Base-by-base conservation (phyloP, 176 grass and related monocot species). In the Oropetium thomaeum region DNA sequence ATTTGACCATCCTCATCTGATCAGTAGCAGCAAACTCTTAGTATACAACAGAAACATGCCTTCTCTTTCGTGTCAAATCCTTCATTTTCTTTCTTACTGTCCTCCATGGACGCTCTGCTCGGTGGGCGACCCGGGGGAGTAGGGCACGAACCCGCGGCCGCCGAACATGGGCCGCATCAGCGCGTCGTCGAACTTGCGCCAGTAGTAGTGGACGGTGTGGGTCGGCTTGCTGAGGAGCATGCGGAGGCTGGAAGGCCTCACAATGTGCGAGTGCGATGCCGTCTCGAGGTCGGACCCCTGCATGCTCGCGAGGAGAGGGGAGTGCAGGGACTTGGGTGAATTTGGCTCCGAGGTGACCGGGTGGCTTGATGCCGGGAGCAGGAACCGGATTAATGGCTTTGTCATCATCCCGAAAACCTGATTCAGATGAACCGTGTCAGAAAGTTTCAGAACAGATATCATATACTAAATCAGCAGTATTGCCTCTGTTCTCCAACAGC, bases 401-500 rank as follows among this genome's bases (percentile, higher is more conserved):
- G 96, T 99, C 96, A 99, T 83, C 13, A 99, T 81, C 38, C 96
- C 96, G 60, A 99, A 96, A 67, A 96, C 85, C 96, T 99, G 73
- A 31, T 65, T 8, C 49, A 47, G 35, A 33, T 59, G 20, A 7
- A 37, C 62, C 31, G 48, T 65, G 42, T 71, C 64, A 73, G 76
- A 73, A 62, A 51, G 31, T 67, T 79, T 79, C 33, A n/a, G 23
- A 76, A 70, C 4, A 73, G 47, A 7, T 38, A 33, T 42, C 16
- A 31, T 2, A 27, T 13, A 54, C 12, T 57, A 27, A n/a, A n/a
- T 32, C 23, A 27, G 25, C 29, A 59, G 25, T 34, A n/a, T 26
- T 40, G 39, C 5, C 11, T 29, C 23, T 29, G 26, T 15, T 29
- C 29, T 58, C 26, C 28, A 29, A 29, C 1, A 58, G 11, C 55